phyloP scores from a whole-genome alignment of 2,329 filamentous ascomycete genomes.

The Berkeleyomyces basicola region DNA sequence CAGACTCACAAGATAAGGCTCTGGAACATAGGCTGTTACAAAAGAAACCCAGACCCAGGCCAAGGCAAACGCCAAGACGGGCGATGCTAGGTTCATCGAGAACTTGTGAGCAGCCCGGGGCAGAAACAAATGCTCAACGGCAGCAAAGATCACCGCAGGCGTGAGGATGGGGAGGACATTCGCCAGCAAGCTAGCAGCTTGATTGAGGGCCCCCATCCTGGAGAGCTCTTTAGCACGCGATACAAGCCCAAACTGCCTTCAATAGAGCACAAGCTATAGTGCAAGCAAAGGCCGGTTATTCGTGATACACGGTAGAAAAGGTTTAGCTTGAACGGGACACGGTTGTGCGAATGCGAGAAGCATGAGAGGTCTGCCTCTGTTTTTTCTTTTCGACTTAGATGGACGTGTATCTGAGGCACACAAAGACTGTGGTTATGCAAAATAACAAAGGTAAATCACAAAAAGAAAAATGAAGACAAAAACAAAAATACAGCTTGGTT shows the following conservation, averaged over 20 bases:
- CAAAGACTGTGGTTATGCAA: too few relatives aligned
- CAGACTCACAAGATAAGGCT: constrained; percentile 36
- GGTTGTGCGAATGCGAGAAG: not conserved
- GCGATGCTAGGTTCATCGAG: not conserved
- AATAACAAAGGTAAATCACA: too few relatives aligned
- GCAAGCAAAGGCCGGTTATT: too few relatives aligned
- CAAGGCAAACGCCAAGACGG: constrained; percentile 17
- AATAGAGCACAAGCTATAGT: too few relatives aligned
- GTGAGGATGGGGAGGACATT: not conserved
- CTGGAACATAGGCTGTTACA: constrained; percentile 27
- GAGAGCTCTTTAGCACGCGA: not conserved
- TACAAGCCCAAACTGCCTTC: too few relatives aligned
- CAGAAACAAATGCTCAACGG: constrained; percentile 13
- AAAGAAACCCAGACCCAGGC: constrained; percentile 24
- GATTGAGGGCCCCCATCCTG: not conserved
- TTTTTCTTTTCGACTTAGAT: too few relatives aligned
- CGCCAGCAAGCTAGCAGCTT: not conserved
- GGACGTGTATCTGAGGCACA: too few relatives aligned
- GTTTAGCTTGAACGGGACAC: not conserved
- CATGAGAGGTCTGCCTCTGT: not conserved
- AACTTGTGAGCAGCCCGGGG: not conserved
- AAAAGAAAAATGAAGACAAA: too few relatives aligned
- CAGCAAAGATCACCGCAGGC: not conserved
- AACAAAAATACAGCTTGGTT: too few relatives aligned
- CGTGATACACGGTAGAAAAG: not conserved